Conservation (phyloP, 345 rosid genomes). For the Bruguiera sexangula region DNA sequence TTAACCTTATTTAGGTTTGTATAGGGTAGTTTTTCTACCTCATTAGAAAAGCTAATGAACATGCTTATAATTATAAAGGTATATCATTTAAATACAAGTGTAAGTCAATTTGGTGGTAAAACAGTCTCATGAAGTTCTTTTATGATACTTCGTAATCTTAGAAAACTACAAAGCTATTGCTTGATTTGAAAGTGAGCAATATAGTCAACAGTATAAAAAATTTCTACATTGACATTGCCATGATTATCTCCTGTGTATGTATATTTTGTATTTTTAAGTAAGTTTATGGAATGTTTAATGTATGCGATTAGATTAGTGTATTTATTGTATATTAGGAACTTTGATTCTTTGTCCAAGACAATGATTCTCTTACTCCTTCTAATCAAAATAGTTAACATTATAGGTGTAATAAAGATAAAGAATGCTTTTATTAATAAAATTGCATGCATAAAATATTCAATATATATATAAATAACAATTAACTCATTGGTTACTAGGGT, state of each 20-base stretch:
- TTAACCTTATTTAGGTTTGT: conserved; percentile 3
- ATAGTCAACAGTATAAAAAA: conserved; percentile 51
- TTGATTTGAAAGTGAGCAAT: conserved; percentile 41
- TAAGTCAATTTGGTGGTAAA: not conserved
- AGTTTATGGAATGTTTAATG: too few species aligned
- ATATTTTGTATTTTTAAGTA: not conserved
- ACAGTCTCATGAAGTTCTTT: too few species aligned
- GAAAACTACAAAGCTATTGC: too few species aligned
- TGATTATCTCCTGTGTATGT: conserved; percentile 56
- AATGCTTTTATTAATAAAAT: conserved; percentile 28
- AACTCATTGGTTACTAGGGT: too few species aligned
- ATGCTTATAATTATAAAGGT: conserved; percentile 89
- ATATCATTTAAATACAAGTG: conserved; percentile 10
- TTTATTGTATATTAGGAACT: not conserved
- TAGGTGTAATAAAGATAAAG: conserved; percentile 91
- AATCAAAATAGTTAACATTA: conserved; percentile 4
- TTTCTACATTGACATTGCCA: conserved; percentile 60
- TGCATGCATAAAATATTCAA: too few species aligned
- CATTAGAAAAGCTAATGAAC: conserved; percentile 53
- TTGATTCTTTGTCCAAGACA: not conserved
- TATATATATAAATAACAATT: too few species aligned
- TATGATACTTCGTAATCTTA: too few species aligned
- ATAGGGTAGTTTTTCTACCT: conserved; percentile 41
- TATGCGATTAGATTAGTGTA: not conserved
- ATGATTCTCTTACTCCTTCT: not conserved